Evolutionary conservation across 495 filamentous ascomycete species (phyloP).

Genomic region (Hypoxylon perforatum): DNA sequence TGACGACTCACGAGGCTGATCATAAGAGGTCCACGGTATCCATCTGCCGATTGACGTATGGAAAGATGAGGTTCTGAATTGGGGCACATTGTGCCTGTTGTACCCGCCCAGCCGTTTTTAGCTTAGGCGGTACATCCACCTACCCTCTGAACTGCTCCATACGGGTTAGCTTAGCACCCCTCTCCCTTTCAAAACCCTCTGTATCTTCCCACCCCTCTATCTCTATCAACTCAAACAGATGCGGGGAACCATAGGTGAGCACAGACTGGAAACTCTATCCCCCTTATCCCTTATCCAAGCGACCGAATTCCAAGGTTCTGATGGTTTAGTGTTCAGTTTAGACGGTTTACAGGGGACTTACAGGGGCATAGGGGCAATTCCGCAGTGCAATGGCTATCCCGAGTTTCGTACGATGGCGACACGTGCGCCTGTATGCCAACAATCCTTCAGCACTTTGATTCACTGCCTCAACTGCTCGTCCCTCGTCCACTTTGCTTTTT

Average conservation of each 20-base stretch:
- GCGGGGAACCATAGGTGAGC: conserved; percentile 22
- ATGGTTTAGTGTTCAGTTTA: no score
- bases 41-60: conserved; percentile 45
- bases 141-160: no score
- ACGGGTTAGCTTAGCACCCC: conserved; percentile 14
- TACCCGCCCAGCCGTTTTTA: conserved; percentile 20
- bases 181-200: conserved; percentile 1
- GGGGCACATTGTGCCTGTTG: neutral
- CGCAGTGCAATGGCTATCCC: neutral
- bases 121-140: conserved; percentile 17
- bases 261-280: neutral
- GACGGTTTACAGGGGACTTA: no score
- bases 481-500: no score
- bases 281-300: neutral
- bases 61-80: no score
- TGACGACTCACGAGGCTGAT: conserved; percentile 48
- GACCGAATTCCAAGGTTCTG: neutral
- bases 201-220: neutral
- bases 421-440: no score
- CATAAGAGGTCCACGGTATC: conserved; percentile 11
- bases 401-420: no score
- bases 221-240: conserved; percentile 11
- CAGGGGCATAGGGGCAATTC: neutral
- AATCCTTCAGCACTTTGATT: no score
- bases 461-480: no score